phyloP scores from a whole-genome alignment of 1,284 basidiomycete genomes.

The Pascua sp. region DNA sequence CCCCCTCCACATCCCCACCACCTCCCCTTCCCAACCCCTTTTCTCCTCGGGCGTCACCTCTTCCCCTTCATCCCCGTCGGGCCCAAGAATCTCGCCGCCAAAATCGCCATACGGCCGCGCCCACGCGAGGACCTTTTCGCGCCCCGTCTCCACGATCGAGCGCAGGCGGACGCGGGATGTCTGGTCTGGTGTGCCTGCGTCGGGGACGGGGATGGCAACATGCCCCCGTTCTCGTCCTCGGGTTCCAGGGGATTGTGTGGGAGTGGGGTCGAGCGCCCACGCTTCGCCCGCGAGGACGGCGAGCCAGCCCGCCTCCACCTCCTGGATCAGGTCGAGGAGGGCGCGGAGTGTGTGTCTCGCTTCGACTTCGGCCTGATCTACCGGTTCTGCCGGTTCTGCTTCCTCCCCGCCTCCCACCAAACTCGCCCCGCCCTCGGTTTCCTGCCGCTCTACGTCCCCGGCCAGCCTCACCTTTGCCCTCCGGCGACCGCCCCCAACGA shows the following conservation, averaged over 20 bases:
- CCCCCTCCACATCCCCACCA: conserved; percentile 22
- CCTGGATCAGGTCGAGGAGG: conserved; percentile 21
- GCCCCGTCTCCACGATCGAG: conserved; percentile 24
- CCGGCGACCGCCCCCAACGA: conserved; percentile 1
- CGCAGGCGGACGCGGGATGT: conserved; percentile 31
- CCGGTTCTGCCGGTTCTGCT: background rate
- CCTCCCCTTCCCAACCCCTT: conserved; percentile 22
- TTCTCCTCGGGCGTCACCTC: conserved; percentile 1
- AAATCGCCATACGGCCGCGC: conserved; percentile 35
- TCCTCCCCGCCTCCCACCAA: background rate
- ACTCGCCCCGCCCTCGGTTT: no score
- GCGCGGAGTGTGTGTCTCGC: conserved; percentile 15
- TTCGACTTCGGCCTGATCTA: conserved; percentile 5
- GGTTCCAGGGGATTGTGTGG: no score
- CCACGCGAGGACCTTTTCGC: conserved; percentile 33
- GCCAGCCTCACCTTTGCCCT: no score
- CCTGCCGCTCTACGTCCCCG: no score
- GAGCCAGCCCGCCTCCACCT: conserved; percentile 30
- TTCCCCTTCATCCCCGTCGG: conserved; percentile 13
- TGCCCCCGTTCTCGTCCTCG: background rate
- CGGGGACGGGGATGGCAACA: background rate
- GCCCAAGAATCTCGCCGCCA: conserved; percentile 16
- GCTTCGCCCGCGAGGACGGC: conserved; percentile 26
- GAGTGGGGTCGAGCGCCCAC: conserved; percentile 26
- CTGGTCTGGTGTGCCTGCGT: conserved; percentile 14